Percentiles rank a stretch among this genome's conserved stretches.
Evolutionary conservation across 495 filamentous ascomycete genomes (phyloP).

Genomic region (Halenospora varia): DNA sequence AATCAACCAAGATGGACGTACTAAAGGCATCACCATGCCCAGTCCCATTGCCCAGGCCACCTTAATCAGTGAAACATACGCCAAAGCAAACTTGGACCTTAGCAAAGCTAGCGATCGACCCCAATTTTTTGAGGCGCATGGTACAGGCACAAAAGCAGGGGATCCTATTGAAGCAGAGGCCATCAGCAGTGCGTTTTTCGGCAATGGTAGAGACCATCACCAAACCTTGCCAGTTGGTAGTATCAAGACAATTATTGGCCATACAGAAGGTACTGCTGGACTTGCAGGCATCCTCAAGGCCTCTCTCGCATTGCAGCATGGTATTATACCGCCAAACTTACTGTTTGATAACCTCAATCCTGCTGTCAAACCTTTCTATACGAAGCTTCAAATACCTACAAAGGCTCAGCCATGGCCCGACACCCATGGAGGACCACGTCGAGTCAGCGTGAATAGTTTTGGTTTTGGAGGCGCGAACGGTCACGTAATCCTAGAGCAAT

Average conservation of each 20-base stretch:
- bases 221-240: constrained; percentile 44
- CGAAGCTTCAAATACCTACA: constrained; percentile 36
- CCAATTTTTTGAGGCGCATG: constrained; percentile 17
- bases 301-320: constrained; percentile 42
- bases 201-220: constrained; percentile 24
- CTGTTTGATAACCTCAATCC: constrained; percentile 49
- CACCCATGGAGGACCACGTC: constrained; percentile 37
- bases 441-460: constrained; percentile 58
- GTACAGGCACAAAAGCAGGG: constrained; percentile 34
- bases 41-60: constrained; percentile 49
- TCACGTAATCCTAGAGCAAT: constrained; percentile 31
- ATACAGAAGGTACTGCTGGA: constrained; percentile 39
- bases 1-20: constrained; percentile 55
- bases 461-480: constrained; percentile 38
- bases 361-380: constrained; percentile 34
- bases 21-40: constrained; percentile 54
- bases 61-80: constrained; percentile 49
- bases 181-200: constrained; percentile 29
- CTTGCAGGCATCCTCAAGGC: constrained; percentile 56
- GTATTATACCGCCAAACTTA: constrained; percentile 50
- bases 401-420: constrained; percentile 36
- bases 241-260: constrained; percentile 48
- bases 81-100: constrained; percentile 28
- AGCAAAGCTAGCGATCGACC: neutral
- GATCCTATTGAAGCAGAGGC: constrained; percentile 50